phyloP scores from a whole-genome alignment of 148 eudicot species.

The Rhododendron vialii region DNA sequence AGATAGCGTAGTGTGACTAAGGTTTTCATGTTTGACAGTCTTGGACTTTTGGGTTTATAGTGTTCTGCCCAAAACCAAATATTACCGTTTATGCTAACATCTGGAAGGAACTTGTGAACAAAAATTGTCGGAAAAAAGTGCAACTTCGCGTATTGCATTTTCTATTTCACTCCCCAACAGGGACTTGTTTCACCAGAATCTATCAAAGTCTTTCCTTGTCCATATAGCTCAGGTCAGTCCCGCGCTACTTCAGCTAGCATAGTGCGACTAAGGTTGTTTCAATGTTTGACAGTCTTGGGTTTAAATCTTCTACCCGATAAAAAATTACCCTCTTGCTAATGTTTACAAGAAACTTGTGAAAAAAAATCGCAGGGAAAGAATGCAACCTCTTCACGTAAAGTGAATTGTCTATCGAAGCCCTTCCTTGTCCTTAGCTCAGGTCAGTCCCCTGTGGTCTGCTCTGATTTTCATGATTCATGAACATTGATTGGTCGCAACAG shows the following conservation, averaged over 20 bases:
- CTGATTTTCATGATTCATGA: neutral
- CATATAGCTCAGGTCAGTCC: neutral
- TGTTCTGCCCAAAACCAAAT: neutral
- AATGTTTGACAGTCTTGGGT: neutral
- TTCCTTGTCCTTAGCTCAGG: neutral
- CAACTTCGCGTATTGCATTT: neutral
- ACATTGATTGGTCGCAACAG: neutral
- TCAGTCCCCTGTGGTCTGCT: neutral
- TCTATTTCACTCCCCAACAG: too few species aligned
- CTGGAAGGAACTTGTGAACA: neutral
- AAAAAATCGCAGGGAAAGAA: neutral
- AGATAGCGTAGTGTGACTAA: neutral
- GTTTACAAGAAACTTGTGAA: neutral
- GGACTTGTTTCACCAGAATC: neutral
- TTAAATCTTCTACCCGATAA: neutral
- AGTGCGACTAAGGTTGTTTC: neutral
- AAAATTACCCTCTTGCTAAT: neutral
- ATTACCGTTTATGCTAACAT: neutral
- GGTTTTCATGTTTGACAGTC: neutral
- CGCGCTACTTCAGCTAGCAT: neutral
- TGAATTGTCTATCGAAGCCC: neutral
- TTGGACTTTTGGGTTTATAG: neutral
- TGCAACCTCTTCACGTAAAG: neutral
- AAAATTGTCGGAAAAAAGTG: neutral
- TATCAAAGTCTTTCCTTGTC: neutral